Conservation (phyloP, 23 red algal genomes). For the Gracilaria domingensis region DNA sequence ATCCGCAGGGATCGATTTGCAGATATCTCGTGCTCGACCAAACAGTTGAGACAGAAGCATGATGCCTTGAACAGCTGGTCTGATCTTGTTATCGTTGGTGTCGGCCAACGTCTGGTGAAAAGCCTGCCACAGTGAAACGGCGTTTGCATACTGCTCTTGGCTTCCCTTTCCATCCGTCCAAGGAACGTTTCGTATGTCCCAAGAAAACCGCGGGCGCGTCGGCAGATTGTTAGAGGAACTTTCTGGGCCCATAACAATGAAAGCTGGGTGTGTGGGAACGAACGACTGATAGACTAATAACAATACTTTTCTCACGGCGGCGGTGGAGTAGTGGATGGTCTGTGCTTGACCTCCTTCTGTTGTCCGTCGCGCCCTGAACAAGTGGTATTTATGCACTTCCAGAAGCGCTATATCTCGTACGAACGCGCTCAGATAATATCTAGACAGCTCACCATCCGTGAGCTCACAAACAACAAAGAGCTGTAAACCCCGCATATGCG, state of each 20-base stretch:
- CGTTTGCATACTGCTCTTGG: conserved; percentile 21
- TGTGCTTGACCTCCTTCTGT: no score
- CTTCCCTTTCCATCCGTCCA: background rate
- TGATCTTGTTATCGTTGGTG: conserved; percentile 35
- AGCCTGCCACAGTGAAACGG: conserved; percentile 31
- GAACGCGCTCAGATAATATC: no score
- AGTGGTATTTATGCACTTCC: no score
- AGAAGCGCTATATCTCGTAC: no score
- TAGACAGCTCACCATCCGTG: no score
- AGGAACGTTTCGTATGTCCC: conserved; percentile 5
- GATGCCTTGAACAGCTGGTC: background rate
- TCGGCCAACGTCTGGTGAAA: background rate
- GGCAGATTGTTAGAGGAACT: background rate
- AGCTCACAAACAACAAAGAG: no score
- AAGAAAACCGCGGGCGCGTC: background rate
- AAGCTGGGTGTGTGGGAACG: background rate
- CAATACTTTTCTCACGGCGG: no score
- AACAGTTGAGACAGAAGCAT: conserved; percentile 14
- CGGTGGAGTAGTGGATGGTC: no score
- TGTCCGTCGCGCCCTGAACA: no score
- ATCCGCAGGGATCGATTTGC: background rate
- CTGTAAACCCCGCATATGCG: no score
- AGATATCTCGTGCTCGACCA: conserved; percentile 15
- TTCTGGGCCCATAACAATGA: conserved; percentile 28
- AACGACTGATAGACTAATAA: no score